Base-by-base conservation (phyloP, 768 basidiomycete genomes). In the Sarcomyxa edulis region DNA sequence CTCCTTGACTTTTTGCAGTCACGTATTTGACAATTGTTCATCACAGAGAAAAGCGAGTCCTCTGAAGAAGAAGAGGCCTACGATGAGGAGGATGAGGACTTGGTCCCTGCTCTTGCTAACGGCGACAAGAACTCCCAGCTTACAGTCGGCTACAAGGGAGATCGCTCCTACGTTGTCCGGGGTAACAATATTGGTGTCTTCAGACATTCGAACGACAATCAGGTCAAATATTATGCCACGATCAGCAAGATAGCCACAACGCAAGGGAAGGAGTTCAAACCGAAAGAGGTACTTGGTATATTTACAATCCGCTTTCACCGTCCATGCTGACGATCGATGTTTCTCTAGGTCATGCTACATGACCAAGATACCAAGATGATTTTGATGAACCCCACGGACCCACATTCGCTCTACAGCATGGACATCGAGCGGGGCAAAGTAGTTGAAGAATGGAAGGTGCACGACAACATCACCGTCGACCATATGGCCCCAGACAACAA, bases 391-490 rank as follows among this genome's bases (percentile, higher is more conserved):
- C 81, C 90, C 3, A 57, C 62, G 26, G 78, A 91, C 26, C 81
- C 84, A 3, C 78, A 90, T 51, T 82, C 92, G 0, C 65, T 99
- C 29, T 96, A 80, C 64, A 80, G 71, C 47, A 80, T 98, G 75
- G 96, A 99, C 63, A 76, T 99, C 45, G 86, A 95, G 60, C 81
- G 81, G 18, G 96, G 91, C 29, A 95, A 96, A 62, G 81, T 99
- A 20, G 91, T 98, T 15, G 96, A 99, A 56, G 96, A 99, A 58
- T 97, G 92, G 93, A 95, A 92, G 56, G 81, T 99, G n/a, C 84
- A 93, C 55, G 91, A 97, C 24, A 71, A 84, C 53, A 69, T 98
- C 47, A 68, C 72, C 11, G 88, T 99, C 47, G 74, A 85, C 58
- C 84, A 95, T 54, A 87, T 98, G 56, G 78, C 94, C 2, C 94